Base-by-base conservation (phyloP, 2,329 filamentous ascomycete genomes). In the Aspergillus pseudotamarii region DNA sequence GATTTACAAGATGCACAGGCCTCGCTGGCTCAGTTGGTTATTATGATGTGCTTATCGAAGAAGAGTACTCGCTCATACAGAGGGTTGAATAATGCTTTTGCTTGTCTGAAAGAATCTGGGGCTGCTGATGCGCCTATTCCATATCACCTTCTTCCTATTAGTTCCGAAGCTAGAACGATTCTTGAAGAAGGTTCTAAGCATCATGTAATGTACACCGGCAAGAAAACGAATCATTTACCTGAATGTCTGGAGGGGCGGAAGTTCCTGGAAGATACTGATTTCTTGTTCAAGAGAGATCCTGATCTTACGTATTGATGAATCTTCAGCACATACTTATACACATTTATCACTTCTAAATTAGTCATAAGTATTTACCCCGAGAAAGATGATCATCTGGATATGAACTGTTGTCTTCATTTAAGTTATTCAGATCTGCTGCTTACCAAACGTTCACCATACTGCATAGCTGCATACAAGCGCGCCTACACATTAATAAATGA, bases 141-240 rank as follows among this genome's bases (percentile, higher is more conserved):
- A 2, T 79, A 95, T 43, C 94, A 98, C 76, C 79, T 99, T 63
- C 84, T 95, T 63, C 98, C 98, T 77, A 94, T 95, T 10, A 94
- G 94, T 0, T 98, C 95, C 1, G 86, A 89, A 68, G 76, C 98
- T 67, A 96, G 98, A 94, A 91, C 93, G 71, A 3, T 26, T 6
- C 94, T 97, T 68, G 81, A 98, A 68, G 94, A 93, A 36, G 14
- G 2, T 36, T 16, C 2, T 36, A 16, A 14, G 2, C 34, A 14
- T 36, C 14, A 0, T 96, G 93, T 73, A 94, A 4, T n/a, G 93
- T 36, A 0, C 89, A 88, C 57, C 91, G 93, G 75, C 98, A 99
- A 78, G 98, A 98, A 78, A 98, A 98, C 73, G 96, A 96, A 69
- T 94, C 98, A 98, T 78, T 78, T 99, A n/a, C 95, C 95, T 0